Evolutionary conservation across 257 asterid species (phyloP).

Genomic region (Lithospermum erythrorhizon): DNA sequence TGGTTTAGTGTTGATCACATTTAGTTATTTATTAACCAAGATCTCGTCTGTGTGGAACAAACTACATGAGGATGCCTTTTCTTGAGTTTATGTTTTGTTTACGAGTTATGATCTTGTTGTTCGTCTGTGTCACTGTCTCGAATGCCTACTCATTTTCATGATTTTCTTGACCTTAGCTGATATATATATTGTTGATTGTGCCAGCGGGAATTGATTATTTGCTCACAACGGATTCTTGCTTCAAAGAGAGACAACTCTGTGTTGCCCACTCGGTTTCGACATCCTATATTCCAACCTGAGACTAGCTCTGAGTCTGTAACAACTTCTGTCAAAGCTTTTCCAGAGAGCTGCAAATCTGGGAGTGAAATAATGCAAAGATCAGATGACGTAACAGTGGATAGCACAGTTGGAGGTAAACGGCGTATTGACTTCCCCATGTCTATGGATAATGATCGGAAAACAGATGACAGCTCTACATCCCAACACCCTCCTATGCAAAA

Average conservation of each 20-base stretch:
- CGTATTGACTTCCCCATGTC: constrained; percentile 42
- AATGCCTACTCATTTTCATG: background rate
- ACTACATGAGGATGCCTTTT: no score
- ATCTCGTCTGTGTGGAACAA: no score
- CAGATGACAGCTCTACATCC: constrained; percentile 66
- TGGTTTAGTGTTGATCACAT: no score
- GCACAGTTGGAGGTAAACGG: constrained; percentile 70
- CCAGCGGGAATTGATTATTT: constrained; percentile 92
- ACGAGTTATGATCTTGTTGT: no score
- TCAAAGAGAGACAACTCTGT: constrained; percentile 61
- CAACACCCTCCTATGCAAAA: constrained; percentile 39
- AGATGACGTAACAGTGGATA: constrained; percentile 80
- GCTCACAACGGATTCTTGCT: constrained; percentile 82
- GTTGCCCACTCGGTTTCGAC: constrained; percentile 65
- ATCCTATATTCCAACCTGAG: constrained; percentile 67
- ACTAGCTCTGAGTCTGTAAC: constrained; percentile 95
- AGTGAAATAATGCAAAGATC: constrained; percentile 67
- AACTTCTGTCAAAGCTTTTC: constrained; percentile 64
- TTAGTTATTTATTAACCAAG: no score
- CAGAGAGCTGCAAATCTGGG: constrained; percentile 66
- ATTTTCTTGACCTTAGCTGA: background rate
- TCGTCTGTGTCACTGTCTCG: background rate
- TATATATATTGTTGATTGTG: constrained; percentile 13
- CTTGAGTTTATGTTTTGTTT: no score
- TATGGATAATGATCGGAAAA: constrained; percentile 60